phyloP scores from a whole-genome alignment of 352 stramenopile species.

The Globisporangium okanoganense region DNA sequence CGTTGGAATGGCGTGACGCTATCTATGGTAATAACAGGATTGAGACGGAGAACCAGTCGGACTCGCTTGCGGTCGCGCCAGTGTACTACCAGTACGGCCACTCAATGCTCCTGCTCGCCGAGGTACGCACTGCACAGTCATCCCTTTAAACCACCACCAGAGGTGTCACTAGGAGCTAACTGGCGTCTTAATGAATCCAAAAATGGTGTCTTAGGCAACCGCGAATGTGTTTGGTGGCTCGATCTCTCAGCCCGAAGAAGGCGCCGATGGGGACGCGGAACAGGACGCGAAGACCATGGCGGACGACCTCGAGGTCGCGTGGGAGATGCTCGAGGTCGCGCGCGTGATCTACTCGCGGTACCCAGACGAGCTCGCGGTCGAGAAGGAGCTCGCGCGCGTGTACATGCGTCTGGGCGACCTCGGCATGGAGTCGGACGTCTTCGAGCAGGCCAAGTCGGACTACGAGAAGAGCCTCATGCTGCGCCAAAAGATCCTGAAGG shows the following conservation, averaged over 20 bases:
- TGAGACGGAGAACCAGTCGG: conserved; percentile 64
- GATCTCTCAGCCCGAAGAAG: conserved; percentile 21
- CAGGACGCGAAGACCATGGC: conserved; percentile 48
- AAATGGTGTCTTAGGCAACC: conserved; percentile 25
- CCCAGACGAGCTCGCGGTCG: conserved; percentile 57
- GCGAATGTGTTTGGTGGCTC: conserved; percentile 53
- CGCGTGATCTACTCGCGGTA: conserved; percentile 79
- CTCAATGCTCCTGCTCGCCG: conserved; percentile 64
- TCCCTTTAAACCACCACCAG: background rate
- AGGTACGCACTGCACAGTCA: conserved; percentile 21
- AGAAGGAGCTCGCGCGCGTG: conserved; percentile 75
- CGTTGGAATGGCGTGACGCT: background rate
- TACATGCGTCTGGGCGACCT: conserved; percentile 80
- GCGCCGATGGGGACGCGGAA: conserved; percentile 34
- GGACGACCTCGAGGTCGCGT: conserved; percentile 80
- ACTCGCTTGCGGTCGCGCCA: conserved; percentile 58
- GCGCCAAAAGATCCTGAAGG: conserved; percentile 62
- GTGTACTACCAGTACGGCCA: conserved; percentile 87
- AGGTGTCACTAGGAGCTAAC: background rate
- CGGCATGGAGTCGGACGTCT: conserved; percentile 79
- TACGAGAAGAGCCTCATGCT: conserved; percentile 78
- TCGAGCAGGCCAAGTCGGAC: conserved; percentile 66
- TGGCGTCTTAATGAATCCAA: background rate
- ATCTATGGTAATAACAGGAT: conserved; percentile 23
- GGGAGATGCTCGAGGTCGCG: conserved; percentile 84